Evolutionary conservation across 179 eudicot species (phyloP).

Genomic region (Nepenthes alata): DNA sequence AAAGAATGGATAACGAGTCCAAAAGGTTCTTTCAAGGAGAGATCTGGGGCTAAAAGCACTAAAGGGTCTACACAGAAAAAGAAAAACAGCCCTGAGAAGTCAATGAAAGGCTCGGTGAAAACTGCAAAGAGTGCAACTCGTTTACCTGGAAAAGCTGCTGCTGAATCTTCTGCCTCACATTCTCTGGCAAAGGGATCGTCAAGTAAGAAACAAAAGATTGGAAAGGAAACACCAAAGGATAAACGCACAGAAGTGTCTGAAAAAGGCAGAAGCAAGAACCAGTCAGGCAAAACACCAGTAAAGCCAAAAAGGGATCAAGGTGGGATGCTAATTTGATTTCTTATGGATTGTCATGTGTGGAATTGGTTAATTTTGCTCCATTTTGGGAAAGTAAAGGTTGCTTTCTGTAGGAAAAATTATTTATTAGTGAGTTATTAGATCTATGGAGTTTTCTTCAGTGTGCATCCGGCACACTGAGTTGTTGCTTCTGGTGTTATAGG

Average conservation of each 20-base stretch:
- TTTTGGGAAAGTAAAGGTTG: no score
- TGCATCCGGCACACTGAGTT: no score
- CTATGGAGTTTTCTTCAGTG: no score
- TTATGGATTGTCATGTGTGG: neutral
- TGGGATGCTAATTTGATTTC: slow-evolving; percentile 5
- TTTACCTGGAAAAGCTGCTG: slow-evolving; percentile 31
- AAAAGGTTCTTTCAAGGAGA: slow-evolving; percentile 38
- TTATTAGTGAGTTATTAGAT: no score
- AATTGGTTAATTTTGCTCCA: no score
- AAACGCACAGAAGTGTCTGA: slow-evolving; percentile 19
- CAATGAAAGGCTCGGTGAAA: slow-evolving; percentile 32
- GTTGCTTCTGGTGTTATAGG: no score
- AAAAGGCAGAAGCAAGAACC: slow-evolving; percentile 26
- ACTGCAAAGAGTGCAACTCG: slow-evolving; percentile 30
- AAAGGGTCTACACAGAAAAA: slow-evolving; percentile 28
- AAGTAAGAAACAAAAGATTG: slow-evolving; percentile 57
- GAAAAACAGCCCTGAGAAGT: slow-evolving; percentile 27
- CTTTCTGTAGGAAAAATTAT: no score
- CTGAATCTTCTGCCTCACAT: slow-evolving; percentile 30
- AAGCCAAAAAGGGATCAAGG: slow-evolving; percentile 51
- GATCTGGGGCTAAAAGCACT: slow-evolving; percentile 28
- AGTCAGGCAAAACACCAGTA: slow-evolving; percentile 34
- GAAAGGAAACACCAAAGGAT: slow-evolving; percentile 32
- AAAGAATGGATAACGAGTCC: slow-evolving; percentile 21
- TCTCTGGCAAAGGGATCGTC: slow-evolving; percentile 38